Base-by-base conservation (phyloP, 768 basidiomycete species). In the Russula abietina region DNA sequence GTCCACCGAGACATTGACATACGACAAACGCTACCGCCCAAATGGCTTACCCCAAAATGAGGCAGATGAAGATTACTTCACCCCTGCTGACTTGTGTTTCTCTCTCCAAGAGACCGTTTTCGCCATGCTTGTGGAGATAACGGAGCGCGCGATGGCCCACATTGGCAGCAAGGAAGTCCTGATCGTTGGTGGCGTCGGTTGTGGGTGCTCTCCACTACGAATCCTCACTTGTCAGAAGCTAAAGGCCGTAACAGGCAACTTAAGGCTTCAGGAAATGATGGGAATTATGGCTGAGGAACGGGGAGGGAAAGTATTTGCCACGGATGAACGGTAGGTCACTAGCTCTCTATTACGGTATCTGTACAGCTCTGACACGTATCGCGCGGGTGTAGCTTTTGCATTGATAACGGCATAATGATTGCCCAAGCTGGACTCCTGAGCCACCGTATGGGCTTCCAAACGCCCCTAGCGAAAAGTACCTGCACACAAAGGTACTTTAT, bases 361-460 rank as follows among this genome's bases (percentile, higher is more conserved):
- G 14, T 14, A 9, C 1, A n/a, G 32, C 16, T 30, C 41, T 41
- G 17, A n/a, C 17, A 53, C 50, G 57, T 39, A 49, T 33, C 8
- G 32, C 8, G 32, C 22, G 19, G 39, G 28, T 36, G 12, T 43
- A 56, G 95, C 58, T 98, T 96, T 74, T 98, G 97, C 75, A 98
- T 99, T 64, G 97, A 99, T 73, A 99, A 99, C 68, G 97, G 97
- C 1, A 96, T 98, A 68, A 99, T 99, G 97, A 98, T 99, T 59
- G 96, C 97, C 2, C 97, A 99, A 71, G 97, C 97, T 7, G 97
- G 97, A 6, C 80, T 99, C 32, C 79, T 99, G 41, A 85, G 87
- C 65, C 93, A 85, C 73, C 82, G 97, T 2, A 98, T 95, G 93
- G 97, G 96, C 28, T 81, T 85, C 64, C 74, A 76, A 52, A 98